Conservation (phyloP, 2,329 filamentous ascomycete species). For the Onygenales sp. region DNA sequence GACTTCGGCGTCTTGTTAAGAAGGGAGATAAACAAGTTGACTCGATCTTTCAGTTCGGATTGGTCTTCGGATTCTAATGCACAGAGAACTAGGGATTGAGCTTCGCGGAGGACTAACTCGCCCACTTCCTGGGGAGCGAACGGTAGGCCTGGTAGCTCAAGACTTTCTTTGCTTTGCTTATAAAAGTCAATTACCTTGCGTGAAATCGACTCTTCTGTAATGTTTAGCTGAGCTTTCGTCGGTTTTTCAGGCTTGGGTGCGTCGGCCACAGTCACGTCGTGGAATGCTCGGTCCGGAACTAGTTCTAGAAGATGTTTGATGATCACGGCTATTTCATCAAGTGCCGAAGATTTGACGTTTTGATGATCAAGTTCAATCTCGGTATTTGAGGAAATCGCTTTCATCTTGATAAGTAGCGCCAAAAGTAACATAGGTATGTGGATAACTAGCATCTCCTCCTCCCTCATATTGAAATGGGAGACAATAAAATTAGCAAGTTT, state of each 20-base stretch:
- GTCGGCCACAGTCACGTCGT: not conserved
- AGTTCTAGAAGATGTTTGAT: slow-evolving; percentile 52
- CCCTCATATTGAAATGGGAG: slow-evolving; percentile 79
- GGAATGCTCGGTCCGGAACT: slow-evolving; percentile 55
- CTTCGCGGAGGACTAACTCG: slow-evolving; percentile 56
- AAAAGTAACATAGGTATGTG: slow-evolving; percentile 72
- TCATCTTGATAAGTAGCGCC: slow-evolving; percentile 46
- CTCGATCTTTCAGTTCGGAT: slow-evolving; percentile 46
- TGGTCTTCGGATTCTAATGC: slow-evolving; percentile 18
- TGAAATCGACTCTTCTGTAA: slow-evolving; percentile 38
- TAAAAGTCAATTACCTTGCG: slow-evolving; percentile 59
- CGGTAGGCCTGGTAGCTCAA: slow-evolving; percentile 53
- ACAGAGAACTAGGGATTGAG: slow-evolving; percentile 30
- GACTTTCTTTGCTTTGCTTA: slow-evolving; percentile 57
- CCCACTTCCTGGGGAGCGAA: slow-evolving; percentile 48
- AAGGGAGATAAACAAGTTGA: slow-evolving; percentile 48
- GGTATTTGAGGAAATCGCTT: slow-evolving; percentile 19
- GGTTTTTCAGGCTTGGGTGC: not conserved
- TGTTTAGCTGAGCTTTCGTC: slow-evolving; percentile 3
- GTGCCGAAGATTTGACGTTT: slow-evolving; percentile 16
- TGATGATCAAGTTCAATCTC: slow-evolving; percentile 10
- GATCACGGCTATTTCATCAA: slow-evolving; percentile 31
- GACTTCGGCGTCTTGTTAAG: slow-evolving; percentile 31
- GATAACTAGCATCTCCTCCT: slow-evolving; percentile 87
- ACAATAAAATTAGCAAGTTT: slow-evolving; percentile 73